Evolutionary conservation across 805 yeast genomes (phyloP), one percentile per base, ranked within the genome.

Genomic region (Ogataea ganodermae): DNA sequence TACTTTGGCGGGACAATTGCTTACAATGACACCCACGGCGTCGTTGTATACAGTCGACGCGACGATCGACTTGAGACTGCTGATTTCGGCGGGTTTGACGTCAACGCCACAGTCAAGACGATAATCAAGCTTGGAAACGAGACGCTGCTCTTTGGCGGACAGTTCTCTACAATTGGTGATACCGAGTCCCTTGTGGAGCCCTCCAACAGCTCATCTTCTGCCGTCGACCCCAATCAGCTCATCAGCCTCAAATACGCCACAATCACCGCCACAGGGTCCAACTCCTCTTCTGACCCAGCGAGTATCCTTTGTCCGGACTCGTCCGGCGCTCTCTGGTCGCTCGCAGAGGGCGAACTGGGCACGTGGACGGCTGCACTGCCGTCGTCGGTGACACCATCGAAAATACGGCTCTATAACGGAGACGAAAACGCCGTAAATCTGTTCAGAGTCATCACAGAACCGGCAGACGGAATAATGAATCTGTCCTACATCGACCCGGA

Each of bases 381-480:
- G 0, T 72, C 68, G 51, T 72, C 72, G 14, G 68, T 83, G 23
- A 63, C 69, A 4, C 95, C 97, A 1, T 77, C 92, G 0, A 86
- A 86, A 55, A 71, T 89, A 12, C 71, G 97, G 45, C 61, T 94
- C 3, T 86, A 80, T 63, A 82, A 88, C 52, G 72, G 70, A 30
- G 50, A 49, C 21, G 24, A 36, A 14, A 66, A 71, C 23, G 80
- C 83, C 12, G 76, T 82, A 5, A 73, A 83, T 41, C 49, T 75
- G 6, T 94, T 91, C 63, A 76, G 97, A 58, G 70, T 94, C 6
- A 70, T 85, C 32, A 83, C 96, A 0, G 68, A 76, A 45, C 97
- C 97, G 0, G 76, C 90, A 10, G 78, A 83, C 55, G 89, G 97
- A 54, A 92, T 92, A 51, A 87, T 94, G 96, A 94, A 94, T 63